Evolutionary conservation across 2,329 filamentous ascomycete species (phyloP).

Genomic region (Alternaria triticimaculans): DNA sequence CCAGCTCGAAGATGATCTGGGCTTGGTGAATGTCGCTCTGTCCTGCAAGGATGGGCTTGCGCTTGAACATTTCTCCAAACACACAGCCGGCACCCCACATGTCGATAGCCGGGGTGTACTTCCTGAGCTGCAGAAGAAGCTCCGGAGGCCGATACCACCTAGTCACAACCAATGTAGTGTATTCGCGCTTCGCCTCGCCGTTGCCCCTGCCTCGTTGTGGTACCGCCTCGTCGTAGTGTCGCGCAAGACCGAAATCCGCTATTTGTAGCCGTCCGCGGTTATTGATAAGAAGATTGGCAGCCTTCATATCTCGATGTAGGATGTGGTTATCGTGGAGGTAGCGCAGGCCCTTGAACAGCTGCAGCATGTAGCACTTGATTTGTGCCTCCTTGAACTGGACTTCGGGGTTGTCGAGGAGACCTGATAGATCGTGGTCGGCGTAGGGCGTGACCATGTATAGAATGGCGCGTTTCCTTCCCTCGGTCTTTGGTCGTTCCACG

Average conservation of each 20-base stretch:
- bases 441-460: constrained; percentile 99
- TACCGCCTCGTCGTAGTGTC: constrained; percentile 86
- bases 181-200: constrained; percentile 85
- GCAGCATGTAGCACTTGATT: constrained; percentile 97
- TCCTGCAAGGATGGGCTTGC: constrained; percentile 89
- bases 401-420: constrained; percentile 90
- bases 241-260: constrained; percentile 92
- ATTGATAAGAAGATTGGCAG: constrained; percentile 94
- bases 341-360: constrained; percentile 84
- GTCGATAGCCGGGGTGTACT: constrained; percentile 97
- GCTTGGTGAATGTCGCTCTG: constrained; percentile 89
- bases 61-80: constrained; percentile 95
- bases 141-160: constrained; percentile 97
- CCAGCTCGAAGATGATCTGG: constrained; percentile 90
- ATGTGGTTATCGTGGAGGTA: constrained; percentile 89
- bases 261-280: constrained; percentile 94
- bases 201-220: constrained; percentile 79
- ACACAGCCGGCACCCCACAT: constrained; percentile 99
- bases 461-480: constrained; percentile 70
- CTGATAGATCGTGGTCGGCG: constrained; percentile 99
- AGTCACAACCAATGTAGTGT: constrained; percentile 96
- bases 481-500: constrained; percentile 72
- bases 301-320: constrained; percentile 97
- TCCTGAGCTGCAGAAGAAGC: constrained; percentile 82
- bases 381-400: constrained; percentile 87